Evolutionary conservation across 2,329 filamentous ascomycete species (phyloP).

Genomic region (Orbilia oligospora): DNA sequence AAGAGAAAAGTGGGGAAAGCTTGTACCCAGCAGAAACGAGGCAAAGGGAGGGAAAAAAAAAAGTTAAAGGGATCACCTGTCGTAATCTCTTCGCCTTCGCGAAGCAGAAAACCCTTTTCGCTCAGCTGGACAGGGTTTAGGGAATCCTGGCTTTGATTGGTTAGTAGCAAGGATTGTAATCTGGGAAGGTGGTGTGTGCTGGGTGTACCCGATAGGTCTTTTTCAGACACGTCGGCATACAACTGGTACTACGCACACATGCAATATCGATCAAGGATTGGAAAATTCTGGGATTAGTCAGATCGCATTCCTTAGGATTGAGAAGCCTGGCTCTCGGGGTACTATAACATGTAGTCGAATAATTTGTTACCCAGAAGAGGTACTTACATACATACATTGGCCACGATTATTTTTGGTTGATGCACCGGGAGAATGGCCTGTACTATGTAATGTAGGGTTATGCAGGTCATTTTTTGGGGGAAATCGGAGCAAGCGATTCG

Average conservation of each 20-base stretch:
- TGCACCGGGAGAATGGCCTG: constrained; percentile 43
- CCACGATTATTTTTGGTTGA: background rate
- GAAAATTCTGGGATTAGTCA: constrained; percentile 33
- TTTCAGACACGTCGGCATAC: constrained; percentile 38
- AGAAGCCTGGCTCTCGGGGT: constrained; percentile 10
- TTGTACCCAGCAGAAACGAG: constrained; percentile 14
- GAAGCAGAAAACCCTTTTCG: constrained; percentile 27
- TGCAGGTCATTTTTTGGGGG: constrained; percentile 45
- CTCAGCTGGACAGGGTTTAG: constrained; percentile 40
- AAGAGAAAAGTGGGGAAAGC: constrained; percentile 15
- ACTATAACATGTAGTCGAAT: background rate
- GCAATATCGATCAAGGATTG: background rate
- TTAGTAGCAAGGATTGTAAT: constrained; percentile 27
- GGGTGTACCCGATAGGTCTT: constrained; percentile 36
- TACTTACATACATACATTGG: background rate
- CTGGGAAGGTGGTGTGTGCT: constrained; percentile 23
- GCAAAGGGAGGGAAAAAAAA: background rate
- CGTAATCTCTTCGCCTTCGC: constrained; percentile 36
- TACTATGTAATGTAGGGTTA: constrained; percentile 38
- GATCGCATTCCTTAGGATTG: constrained; percentile 22
- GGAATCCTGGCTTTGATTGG: constrained; percentile 34
- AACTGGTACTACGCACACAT: constrained; percentile 37
- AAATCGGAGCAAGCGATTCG: constrained; percentile 31
- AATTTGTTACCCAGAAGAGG: background rate
- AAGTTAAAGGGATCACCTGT: constrained; percentile 23